Evolutionary conservation across 2,329 filamentous ascomycete genomes (phyloP), one percentile per base, ranked within the genome.

Genomic region (Chrysosporium keratinophilum): DNA sequence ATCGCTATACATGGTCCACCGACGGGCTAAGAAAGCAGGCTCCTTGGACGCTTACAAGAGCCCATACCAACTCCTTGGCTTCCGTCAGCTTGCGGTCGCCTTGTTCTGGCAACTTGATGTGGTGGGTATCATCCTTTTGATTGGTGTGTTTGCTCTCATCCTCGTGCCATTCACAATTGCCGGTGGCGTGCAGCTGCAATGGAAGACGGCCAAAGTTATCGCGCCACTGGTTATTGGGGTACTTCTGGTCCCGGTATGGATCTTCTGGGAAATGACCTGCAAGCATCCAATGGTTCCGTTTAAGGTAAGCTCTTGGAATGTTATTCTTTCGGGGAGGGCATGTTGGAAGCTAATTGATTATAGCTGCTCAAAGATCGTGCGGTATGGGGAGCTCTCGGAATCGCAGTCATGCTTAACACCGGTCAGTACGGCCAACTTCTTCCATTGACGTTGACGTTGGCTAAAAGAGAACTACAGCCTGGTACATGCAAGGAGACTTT

Each of bases 401-500:
- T 85, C 42, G 80, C 75, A 7, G 56, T 73, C 45, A 67, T 78
- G 60, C 71, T 81, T 61, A 80, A 78, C 69, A 79, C 78, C 61
- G 66, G 76, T 15, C 23, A 57, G 51, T 50, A 23, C 35, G 2
- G 4, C 23, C n/a, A 7, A 11, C 14, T 5, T 23, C 3, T 20
- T 10, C 0, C 15, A 23, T 46, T 15, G 28, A 17, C n/a, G n/a
- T n/a, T n/a, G 31, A 12, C 33, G 35, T n/a, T 20, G 11, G n/a
- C 44, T 57, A 39, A 41, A 19, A 23, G 5, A 35, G 20, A 31
- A 1, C 44, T 39, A n/a, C 42, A 67, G 65, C 67, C 0, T 84
- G 80, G 80, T 77, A 76, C 56, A 73, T 83, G 66, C 82, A 85
- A 65, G 79, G 77, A 19, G 78, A 83, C 62, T 84, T 78, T 64